Evolutionary conservation across 2,329 filamentous ascomycete species (phyloP).

Genomic region (Aspergillus caelatus): DNA sequence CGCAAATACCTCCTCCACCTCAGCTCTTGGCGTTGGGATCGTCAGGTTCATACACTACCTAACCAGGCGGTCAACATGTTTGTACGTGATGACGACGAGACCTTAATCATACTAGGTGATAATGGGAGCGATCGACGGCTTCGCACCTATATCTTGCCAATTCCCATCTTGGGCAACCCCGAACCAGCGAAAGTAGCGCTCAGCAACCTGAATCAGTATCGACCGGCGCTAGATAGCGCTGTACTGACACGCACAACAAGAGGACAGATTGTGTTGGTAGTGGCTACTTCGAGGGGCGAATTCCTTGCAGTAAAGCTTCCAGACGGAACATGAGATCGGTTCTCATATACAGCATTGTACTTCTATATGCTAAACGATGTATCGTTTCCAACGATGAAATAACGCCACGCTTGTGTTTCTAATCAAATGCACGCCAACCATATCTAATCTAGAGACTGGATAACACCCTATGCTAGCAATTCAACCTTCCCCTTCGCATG

Average conservation of each 20-base stretch:
- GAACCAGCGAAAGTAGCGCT: conserved; percentile 2
- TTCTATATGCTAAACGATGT: neutral
- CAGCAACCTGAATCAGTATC: neutral
- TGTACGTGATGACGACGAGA: conserved; percentile 5
- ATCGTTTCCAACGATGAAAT: neutral
- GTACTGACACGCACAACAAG: neutral
- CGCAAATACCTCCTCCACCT: neutral
- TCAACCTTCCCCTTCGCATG: neutral
- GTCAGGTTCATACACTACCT: neutral
- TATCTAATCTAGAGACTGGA: neutral
- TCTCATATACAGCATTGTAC: neutral
- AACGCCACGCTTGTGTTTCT: neutral
- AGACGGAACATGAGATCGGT: neutral
- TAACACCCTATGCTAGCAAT: neutral
- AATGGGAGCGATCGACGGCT: conserved; percentile 6
- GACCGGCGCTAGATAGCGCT: neutral
- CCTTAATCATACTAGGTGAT: conserved; percentile 1
- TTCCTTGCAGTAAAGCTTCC: conserved; percentile 2
- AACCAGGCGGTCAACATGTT: conserved; percentile 1
- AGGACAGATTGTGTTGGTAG: neutral
- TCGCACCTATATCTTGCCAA: neutral
- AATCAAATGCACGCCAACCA: neutral
- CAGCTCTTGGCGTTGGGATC: conserved; percentile 4
- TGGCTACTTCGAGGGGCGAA: neutral
- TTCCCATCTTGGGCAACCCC: neutral